phyloP scores from a whole-genome alignment of 306 rosid species.

The Begonia loranthoides region DNA sequence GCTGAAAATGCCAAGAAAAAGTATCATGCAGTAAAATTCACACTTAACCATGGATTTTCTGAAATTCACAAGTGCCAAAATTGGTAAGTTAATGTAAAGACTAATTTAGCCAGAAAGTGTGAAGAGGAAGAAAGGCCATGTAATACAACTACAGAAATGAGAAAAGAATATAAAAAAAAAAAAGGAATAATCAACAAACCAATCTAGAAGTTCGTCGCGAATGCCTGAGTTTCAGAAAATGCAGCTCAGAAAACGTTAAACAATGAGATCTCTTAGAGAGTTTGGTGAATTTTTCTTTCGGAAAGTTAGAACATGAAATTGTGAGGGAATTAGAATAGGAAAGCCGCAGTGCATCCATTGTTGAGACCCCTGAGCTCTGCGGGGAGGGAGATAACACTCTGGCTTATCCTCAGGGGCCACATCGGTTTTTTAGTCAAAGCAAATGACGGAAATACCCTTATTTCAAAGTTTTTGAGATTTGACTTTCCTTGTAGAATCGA shows the following conservation, averaged over 20 bases:
- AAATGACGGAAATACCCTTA: no score
- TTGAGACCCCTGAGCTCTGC: neutral
- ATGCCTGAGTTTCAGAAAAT: constrained; percentile 27
- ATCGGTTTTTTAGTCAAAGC: no score
- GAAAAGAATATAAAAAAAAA: constrained; percentile 4
- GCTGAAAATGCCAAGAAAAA: neutral
- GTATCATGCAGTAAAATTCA: neutral
- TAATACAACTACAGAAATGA: no score
- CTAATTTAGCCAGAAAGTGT: no score
- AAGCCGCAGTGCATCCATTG: constrained; percentile 65
- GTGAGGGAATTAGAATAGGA: constrained; percentile 31
- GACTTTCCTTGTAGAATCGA: no score
- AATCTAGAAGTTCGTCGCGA: constrained; percentile 11
- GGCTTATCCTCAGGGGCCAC: no score
- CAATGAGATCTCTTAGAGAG: constrained; percentile 5
- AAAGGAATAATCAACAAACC: constrained; percentile 20
- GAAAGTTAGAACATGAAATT: constrained; percentile 19
- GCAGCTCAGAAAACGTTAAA: constrained; percentile 13
- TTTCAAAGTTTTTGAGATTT: no score
- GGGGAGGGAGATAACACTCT: neutral
- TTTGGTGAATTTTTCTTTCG: constrained; percentile 9
- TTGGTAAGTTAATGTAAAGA: no score
- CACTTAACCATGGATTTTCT: no score
- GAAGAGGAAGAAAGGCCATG: neutral
- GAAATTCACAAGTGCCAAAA: no score